phyloP scores from a whole-genome alignment of 1,284 basidiomycete species.

The Sphagnurus paluster region DNA sequence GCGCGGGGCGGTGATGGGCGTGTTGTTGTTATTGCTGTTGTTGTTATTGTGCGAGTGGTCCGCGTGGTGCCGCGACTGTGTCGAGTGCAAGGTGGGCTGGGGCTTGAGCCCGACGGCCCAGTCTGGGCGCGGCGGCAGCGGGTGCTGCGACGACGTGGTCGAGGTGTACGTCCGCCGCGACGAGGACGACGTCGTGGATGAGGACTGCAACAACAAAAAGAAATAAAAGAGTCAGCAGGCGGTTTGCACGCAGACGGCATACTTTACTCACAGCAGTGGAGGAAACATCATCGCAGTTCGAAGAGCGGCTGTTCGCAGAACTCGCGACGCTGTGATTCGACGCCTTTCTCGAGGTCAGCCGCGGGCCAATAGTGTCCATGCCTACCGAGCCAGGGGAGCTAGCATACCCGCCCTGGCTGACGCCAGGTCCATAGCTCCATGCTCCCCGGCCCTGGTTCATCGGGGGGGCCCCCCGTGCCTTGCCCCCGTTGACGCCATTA shows the following conservation, averaged over 20 bases:
- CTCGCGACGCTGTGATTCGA: conserved; percentile 52
- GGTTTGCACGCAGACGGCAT: not conserved
- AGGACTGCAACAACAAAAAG: conserved; percentile 42
- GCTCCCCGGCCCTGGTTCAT: conserved; percentile 41
- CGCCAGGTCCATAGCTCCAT: conserved; percentile 72
- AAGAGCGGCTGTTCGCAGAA: conserved; percentile 54
- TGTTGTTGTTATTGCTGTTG: conserved; percentile 35
- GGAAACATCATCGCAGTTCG: conserved; percentile 67
- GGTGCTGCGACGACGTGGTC: conserved; percentile 71
- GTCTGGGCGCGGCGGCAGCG: conserved; percentile 76
- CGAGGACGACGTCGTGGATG: conserved; percentile 75
- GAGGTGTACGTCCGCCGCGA: conserved; percentile 74
- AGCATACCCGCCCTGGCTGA: conserved; percentile 42
- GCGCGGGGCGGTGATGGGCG: conserved; percentile 36
- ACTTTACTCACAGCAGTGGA: conserved; percentile 64
- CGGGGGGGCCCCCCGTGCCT: conserved; percentile 39
- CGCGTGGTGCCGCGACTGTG: conserved; percentile 46
- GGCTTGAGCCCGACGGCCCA: conserved; percentile 83
- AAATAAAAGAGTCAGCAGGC: not conserved
- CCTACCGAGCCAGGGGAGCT: conserved; percentile 28
- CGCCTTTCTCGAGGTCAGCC: conserved; percentile 56
- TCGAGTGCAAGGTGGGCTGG: conserved; percentile 57
- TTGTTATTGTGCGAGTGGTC: conserved; percentile 33
- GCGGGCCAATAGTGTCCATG: conserved; percentile 59
- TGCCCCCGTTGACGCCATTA: conserved; percentile 20